These are phyloP conservation scores for Hypoxylon sp. DNA, from an alignment of 2,329 filamentous ascomycete species.

Conservation along the genomic window DNA sequence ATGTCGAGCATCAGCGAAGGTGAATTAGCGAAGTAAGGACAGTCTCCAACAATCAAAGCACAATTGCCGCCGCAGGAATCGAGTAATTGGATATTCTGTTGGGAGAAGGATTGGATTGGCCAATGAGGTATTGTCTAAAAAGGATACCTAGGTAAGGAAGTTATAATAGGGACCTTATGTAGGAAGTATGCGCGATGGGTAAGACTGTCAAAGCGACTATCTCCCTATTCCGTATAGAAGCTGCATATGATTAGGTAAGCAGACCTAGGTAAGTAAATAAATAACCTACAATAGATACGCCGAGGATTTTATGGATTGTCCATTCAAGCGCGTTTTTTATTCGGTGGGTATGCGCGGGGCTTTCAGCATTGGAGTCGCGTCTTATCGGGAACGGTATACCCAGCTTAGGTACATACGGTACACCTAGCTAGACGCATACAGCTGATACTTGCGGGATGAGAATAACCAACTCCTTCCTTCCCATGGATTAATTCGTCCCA, in stretches of 20 bases:
- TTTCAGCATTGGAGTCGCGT: conserved; percentile 35
- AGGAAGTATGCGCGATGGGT: not conserved
- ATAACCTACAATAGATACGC: conserved; percentile 27
- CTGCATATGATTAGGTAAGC: conserved; percentile 1
- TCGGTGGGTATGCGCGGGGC: conserved; percentile 30
- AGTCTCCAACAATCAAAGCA: not conserved
- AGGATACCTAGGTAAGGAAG: not conserved
- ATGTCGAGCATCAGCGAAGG: conserved; percentile 7
- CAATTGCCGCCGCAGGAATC: not conserved
- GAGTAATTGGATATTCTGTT: not conserved
- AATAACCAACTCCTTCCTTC: conserved; percentile 8
- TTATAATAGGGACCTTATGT: conserved; percentile 7
- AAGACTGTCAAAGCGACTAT: not conserved
- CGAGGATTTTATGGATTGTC: conserved; percentile 29
- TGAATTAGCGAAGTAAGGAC: not conserved
- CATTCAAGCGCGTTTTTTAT: conserved; percentile 36
- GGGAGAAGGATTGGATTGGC: not conserved
- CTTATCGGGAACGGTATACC: conserved; percentile 37
- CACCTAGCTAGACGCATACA: not conserved
- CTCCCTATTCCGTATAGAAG: conserved; percentile 12
- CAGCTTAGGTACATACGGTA: not conserved
- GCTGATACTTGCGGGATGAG: not conserved
- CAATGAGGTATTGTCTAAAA: not conserved
- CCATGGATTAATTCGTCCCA: not conserved
- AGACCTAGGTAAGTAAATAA: conserved; percentile 8